phyloP scores from a whole-genome alignment of 1,284 basidiomycete species.

The Ustilago hordei region DNA sequence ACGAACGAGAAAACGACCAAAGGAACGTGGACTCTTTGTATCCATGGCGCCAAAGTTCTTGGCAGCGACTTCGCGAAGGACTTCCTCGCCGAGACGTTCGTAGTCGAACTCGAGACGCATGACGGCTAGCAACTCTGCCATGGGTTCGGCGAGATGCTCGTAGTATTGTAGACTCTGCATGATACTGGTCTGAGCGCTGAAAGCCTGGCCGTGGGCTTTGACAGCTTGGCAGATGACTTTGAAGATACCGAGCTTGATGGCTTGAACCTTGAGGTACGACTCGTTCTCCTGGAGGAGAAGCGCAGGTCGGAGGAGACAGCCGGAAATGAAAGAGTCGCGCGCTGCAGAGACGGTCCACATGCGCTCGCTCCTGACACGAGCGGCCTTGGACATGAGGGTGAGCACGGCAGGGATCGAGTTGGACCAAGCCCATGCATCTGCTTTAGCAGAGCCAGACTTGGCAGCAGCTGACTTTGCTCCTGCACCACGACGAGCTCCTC shows the following conservation, averaged over 20 bases:
- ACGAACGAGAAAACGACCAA: slow-evolving; percentile 85
- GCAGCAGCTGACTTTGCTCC: slow-evolving; percentile 38
- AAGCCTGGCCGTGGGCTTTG: slow-evolving; percentile 87
- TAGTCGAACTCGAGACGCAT: slow-evolving; percentile 90
- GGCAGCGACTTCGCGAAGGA: slow-evolving; percentile 83
- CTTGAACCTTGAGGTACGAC: slow-evolving; percentile 82
- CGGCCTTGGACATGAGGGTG: slow-evolving; percentile 52
- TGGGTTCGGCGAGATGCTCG: slow-evolving; percentile 91
- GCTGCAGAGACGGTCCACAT: slow-evolving; percentile 63
- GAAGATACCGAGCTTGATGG: slow-evolving; percentile 81
- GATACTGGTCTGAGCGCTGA: slow-evolving; percentile 80
- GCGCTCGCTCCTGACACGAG: slow-evolving; percentile 57
- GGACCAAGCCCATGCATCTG: slow-evolving; percentile 57
- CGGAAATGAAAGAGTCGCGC: slow-evolving; percentile 64
- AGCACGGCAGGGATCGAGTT: slow-evolving; percentile 63
- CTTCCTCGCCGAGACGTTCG: slow-evolving; percentile 87
- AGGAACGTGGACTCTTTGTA: slow-evolving; percentile 86
- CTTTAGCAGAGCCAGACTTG: slow-evolving; percentile 43
- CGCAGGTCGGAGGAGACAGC: slow-evolving; percentile 75
- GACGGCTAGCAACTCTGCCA: slow-evolving; percentile 87
- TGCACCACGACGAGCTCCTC: slow-evolving; percentile 38
- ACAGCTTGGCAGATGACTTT: slow-evolving; percentile 91
- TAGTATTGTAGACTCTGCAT: slow-evolving; percentile 92
- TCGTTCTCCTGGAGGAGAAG: slow-evolving; percentile 89
- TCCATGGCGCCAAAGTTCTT: slow-evolving; percentile 85